phyloP scores from a whole-genome alignment of 371 early-diverging fungal genomes.

The Apophysomyces elegans region DNA sequence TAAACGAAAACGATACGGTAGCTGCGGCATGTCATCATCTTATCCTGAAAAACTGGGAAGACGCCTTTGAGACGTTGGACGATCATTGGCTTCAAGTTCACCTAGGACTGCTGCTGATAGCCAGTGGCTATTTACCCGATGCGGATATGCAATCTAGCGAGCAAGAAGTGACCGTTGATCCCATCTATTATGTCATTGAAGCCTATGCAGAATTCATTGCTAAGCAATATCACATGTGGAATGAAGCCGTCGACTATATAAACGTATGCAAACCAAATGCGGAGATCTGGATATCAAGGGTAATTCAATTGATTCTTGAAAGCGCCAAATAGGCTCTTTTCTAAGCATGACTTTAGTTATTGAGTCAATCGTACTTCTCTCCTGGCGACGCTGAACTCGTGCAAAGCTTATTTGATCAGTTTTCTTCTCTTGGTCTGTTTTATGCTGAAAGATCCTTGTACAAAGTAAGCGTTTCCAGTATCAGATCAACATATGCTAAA shows the following conservation, averaged over 20 bases:
- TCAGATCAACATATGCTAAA: not conserved
- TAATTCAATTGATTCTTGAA: not conserved
- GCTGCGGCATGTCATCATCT: conserved; percentile 18
- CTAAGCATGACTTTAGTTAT: not conserved
- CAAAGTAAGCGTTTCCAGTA: conserved; percentile 10
- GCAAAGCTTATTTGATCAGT: conserved; percentile 7
- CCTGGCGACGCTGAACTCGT: not conserved
- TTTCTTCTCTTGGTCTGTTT: not conserved
- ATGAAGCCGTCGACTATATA: conserved; percentile 36
- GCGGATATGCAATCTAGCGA: not conserved
- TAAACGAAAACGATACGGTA: conserved; percentile 4
- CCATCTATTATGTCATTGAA: conserved; percentile 33
- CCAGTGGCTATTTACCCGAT: conserved; percentile 15
- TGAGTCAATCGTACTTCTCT: conserved; percentile 1
- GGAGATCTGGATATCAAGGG: conserved; percentile 33
- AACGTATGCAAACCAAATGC: conserved; percentile 28
- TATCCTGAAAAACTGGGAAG: conserved; percentile 18
- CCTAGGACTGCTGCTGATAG: conserved; percentile 24
- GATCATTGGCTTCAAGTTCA: conserved; percentile 25
- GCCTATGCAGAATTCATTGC: conserved; percentile 29
- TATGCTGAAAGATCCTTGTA: not conserved
- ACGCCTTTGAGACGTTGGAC: conserved; percentile 15
- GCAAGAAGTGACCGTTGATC: conserved; percentile 24
- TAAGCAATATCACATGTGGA: conserved; percentile 29
- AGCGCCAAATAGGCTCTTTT: too few species aligned